Evolutionary conservation across 495 filamentous ascomycete genomes (phyloP), one percentile per base, ranked within the genome.

Genomic region (Trichoderma orchidacearum): DNA sequence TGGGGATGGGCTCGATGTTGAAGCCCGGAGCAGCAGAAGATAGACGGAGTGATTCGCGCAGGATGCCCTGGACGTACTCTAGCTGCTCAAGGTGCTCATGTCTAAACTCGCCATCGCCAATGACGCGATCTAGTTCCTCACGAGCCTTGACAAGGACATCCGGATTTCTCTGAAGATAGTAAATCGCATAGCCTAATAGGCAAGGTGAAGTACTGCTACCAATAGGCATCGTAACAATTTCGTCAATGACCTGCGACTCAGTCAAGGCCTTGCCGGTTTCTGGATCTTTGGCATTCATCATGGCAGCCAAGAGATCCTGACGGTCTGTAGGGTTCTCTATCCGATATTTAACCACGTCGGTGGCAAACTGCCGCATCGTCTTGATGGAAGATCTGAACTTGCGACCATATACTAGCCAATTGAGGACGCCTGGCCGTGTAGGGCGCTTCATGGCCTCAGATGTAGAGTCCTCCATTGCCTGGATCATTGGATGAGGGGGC

Each of bases 11-110:
- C 59, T 85, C 75, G 23, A 77, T 71, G 63, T 80, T 79, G 77
- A 89, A 86, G 0, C 81, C 81, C 1, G 86, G 85, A 0, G 85
- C 85, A 0, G 84, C 76, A 35, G 78, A 78, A 21, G 72, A 75
- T 25, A 90, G 71, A 0, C 79, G 71, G 17, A 81, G 63, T 0
- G 73, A 68, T 58, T 82, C 79, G 11, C 75, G 72, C 8, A 77
- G 67, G 9, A 80, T 66, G 12, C 77, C 77, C 27, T 66, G 59
- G 0, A 76, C 58, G 27, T 75, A 79, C 11, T 74, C 66, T 0
- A 82, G 62, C 4, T 66, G 67, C 4, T 62, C 58, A 11, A 72
- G 55, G 60, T 82, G 77, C 28, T 76, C 70, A 54, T 73, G 68
- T 23, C 66, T 73, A 0, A 81, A 81, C 5, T 76, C 64, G 0